These are phyloP conservation scores for Phytophthora tubulina DNA, from an alignment of 352 stramenopile species.

Conservation along the genomic window DNA sequence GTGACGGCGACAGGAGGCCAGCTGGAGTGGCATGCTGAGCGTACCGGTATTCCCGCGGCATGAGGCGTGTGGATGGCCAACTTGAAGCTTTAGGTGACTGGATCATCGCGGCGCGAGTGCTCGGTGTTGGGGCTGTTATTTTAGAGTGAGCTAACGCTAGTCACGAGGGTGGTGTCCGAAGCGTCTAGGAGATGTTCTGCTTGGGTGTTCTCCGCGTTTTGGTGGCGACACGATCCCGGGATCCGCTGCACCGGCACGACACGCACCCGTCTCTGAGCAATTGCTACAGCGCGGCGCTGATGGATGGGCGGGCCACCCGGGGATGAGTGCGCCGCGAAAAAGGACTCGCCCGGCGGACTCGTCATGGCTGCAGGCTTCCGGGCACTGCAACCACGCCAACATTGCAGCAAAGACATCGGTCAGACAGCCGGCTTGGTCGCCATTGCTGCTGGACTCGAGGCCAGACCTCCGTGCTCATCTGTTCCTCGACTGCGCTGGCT, in stretches of 20 bases:
- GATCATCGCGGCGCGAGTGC: background rate
- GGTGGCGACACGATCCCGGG: conserved; percentile 19
- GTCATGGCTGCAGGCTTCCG: background rate
- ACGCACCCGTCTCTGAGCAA: conserved; percentile 24
- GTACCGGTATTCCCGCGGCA: conserved; percentile 8
- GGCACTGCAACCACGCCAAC: conserved; percentile 22
- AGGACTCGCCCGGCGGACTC: conserved; percentile 8
- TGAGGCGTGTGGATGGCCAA: conserved; percentile 14
- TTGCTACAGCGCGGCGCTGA: conserved; percentile 18
- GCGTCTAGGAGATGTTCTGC: background rate
- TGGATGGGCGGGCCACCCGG: conserved; percentile 15
- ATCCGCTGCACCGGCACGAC: conserved; percentile 11
- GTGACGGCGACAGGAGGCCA: conserved; percentile 30
- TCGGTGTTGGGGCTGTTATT: conserved; percentile 11
- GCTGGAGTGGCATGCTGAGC: conserved; percentile 16
- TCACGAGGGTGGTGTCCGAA: background rate
- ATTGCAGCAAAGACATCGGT: background rate
- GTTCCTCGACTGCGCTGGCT: background rate
- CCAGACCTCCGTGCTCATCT: conserved; percentile 19
- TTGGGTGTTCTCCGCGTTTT: conserved; percentile 2
- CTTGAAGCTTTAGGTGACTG: conserved; percentile 28
- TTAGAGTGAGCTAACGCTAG: conserved; percentile 18
- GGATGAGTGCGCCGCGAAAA: conserved; percentile 32
- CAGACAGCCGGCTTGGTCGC: conserved; percentile 3
- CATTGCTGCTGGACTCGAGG: conserved; percentile 17